Percentiles rank a stretch among this genome's conserved stretches.
Evolutionary conservation across 2,329 filamentous ascomycete genomes (phyloP).

Genomic region (Colletotrichum magnum): DNA sequence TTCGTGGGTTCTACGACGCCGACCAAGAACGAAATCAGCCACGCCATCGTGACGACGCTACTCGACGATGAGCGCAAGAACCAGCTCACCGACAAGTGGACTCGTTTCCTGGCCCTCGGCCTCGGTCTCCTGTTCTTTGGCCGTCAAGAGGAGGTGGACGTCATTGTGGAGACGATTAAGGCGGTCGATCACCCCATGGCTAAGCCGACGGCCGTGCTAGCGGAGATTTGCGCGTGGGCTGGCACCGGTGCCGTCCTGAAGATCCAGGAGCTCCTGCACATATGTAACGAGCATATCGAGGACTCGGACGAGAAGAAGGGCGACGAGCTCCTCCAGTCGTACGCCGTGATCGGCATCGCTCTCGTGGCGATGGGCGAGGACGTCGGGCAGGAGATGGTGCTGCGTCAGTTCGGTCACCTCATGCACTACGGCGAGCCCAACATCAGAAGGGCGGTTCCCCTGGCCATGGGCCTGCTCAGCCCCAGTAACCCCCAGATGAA

Average conservation of each 20-base stretch:
- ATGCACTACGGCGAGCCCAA: slow-evolving; percentile 99
- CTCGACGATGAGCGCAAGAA: slow-evolving; percentile 93
- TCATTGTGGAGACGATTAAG: slow-evolving; percentile 96
- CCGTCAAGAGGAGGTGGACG: slow-evolving; percentile 98
- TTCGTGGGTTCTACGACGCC: slow-evolving; percentile 94
- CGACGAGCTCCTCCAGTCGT: slow-evolving; percentile 94
- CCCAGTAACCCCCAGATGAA: slow-evolving; percentile 99
- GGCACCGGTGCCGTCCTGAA: slow-evolving; percentile 97
- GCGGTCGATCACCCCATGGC: slow-evolving; percentile 97
- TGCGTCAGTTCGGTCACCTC: slow-evolving; percentile 95
- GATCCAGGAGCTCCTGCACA: slow-evolving; percentile 95
- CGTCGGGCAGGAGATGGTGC: slow-evolving; percentile 97
- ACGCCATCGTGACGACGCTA: slow-evolving; percentile 91
- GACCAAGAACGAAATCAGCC: slow-evolving; percentile 76
- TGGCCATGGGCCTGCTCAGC: slow-evolving; percentile 96
- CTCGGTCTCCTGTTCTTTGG: slow-evolving; percentile 96
- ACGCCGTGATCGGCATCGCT: slow-evolving; percentile 94
- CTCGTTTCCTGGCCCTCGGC: slow-evolving; percentile 94
- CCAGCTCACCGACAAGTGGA: slow-evolving; percentile 98
- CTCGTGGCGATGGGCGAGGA: slow-evolving; percentile 99
- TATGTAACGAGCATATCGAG: slow-evolving; percentile 98
- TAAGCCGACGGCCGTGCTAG: slow-evolving; percentile 93
- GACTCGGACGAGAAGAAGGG: slow-evolving; percentile 95
- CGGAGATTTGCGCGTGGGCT: slow-evolving; percentile 97
- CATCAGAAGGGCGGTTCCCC: slow-evolving; percentile 93